These are phyloP conservation scores for Panicum hallii DNA, from an alignment of 202 grass and related monocot genomes.

Conservation along the genomic window DNA sequence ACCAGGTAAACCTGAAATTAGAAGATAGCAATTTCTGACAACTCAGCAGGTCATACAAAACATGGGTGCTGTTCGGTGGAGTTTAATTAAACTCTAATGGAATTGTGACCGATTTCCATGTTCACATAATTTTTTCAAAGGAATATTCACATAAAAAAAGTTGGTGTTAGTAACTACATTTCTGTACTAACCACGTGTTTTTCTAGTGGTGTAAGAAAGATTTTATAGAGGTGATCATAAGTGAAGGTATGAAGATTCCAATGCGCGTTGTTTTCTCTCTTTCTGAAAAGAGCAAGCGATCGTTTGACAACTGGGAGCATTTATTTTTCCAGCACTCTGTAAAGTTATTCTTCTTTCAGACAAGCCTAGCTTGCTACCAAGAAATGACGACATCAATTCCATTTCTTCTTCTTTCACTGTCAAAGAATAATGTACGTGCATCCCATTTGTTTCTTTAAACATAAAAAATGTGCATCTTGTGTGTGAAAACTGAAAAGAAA, in stretches of 20 bases:
- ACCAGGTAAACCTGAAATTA: neutral
- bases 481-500: neutral
- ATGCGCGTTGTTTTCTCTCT: conserved; percentile 42
- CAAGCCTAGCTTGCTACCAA: neutral
- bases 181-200: neutral
- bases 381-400: conserved; percentile 8
- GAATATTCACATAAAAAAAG: neutral
- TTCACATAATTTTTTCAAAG: neutral
- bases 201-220: neutral
- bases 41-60: neutral
- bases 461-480: neutral
- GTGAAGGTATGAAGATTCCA: conserved; percentile 1
- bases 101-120: neutral
- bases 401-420: neutral
- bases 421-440: neutral
- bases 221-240: neutral
- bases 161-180: neutral
- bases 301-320: conserved; percentile 12
- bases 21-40: neutral
- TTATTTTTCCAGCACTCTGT: neutral
- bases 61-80: neutral
- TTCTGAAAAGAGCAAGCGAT: conserved; percentile 26
- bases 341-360: conserved; percentile 44
- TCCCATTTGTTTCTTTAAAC: neutral
- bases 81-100: too few species aligned